These are phyloP conservation scores for Madurella fahalii DNA, from an alignment of 2,329 filamentous ascomycete species.

Conservation along the genomic window DNA sequence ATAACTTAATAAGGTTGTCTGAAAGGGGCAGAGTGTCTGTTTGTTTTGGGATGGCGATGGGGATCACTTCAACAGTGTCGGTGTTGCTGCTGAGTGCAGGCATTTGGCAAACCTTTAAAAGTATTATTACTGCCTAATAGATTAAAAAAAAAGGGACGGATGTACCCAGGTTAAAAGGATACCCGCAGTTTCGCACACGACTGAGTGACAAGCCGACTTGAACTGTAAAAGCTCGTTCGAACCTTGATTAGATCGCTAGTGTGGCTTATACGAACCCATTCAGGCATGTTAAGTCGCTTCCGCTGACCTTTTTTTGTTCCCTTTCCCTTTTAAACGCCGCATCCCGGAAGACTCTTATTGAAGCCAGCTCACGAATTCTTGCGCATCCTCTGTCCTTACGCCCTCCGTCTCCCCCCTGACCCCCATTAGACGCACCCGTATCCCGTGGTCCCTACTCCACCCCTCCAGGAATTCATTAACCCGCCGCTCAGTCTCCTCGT, in stretches of 20 bases:
- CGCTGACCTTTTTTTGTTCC: background rate
- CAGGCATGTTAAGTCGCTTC: background rate
- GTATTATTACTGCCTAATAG: background rate
- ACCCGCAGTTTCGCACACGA: too few species aligned
- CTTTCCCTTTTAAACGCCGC: background rate
- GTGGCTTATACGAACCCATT: background rate
- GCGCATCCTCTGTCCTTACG: constrained; percentile 43
- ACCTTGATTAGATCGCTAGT: background rate
- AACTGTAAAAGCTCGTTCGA: background rate
- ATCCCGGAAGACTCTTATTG: constrained; percentile 2
- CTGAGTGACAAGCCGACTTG: background rate
- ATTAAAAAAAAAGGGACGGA: background rate
- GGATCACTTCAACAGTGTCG: background rate
- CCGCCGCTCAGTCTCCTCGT: constrained; percentile 55
- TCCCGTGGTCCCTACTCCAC: constrained; percentile 60
- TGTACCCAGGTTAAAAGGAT: too few species aligned
- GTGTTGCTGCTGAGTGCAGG: background rate
- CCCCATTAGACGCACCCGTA: constrained; percentile 63
- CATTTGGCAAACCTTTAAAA: background rate
- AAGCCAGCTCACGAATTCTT: constrained; percentile 44
- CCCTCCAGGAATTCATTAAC: constrained; percentile 59
- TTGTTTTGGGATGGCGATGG: background rate
- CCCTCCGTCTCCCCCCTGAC: constrained; percentile 73
- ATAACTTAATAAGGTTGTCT: background rate
- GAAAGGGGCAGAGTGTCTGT: background rate